Base-by-base conservation (phyloP, 2,329 filamentous ascomycete genomes). In the Colletotrichum sp. region DNA sequence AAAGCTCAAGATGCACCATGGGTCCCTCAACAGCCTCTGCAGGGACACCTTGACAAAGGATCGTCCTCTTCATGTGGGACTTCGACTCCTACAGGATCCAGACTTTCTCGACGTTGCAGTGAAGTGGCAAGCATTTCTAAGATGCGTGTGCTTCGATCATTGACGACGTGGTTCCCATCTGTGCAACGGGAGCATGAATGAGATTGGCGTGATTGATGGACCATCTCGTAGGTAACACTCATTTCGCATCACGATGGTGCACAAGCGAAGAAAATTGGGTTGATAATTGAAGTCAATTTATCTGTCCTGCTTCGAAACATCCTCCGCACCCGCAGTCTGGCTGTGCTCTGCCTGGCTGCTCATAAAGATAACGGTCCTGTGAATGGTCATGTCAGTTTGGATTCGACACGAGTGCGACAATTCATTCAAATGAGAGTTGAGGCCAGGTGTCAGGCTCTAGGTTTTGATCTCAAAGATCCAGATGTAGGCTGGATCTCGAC, bases 1-100 rank as follows among this genome's bases (percentile, higher is more conserved):
- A 13, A 13, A 52, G 43, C 10, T 21, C n/a, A 0, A 13, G n/a
- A 52, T 10, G n/a, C 6, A 52, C 10, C n/a, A 13, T 48, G 18
- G 18, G 1, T 48, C 0, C 8, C 3, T n/a, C 8, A n/a, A n/a
- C 18, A n/a, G 8, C 39, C 4, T 2, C 39, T 48, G 39, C 39
- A 48, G 18, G 9, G 0, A n/a, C 18, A 48, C 4, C 18, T 48
- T 18, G 39, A 4, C 39, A n/a, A 6, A 48, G 9, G 3, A 0
- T 48, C 18, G 5, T n/a, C 0, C 39, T 48, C 39, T 18, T 43
- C 4, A 43, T 18, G 16, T 43, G 0, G 0, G 18, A 43, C 36
- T 18, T 43, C 16, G 36, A 43, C 36, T 43, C 14, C 34, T 36
- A 0, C 34, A 36, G 34, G 34, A 36, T 0, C 13, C 2, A 36